phyloP scores from a whole-genome alignment of 768 basidiomycete genomes.

The Kwoniella dejecticola region DNA sequence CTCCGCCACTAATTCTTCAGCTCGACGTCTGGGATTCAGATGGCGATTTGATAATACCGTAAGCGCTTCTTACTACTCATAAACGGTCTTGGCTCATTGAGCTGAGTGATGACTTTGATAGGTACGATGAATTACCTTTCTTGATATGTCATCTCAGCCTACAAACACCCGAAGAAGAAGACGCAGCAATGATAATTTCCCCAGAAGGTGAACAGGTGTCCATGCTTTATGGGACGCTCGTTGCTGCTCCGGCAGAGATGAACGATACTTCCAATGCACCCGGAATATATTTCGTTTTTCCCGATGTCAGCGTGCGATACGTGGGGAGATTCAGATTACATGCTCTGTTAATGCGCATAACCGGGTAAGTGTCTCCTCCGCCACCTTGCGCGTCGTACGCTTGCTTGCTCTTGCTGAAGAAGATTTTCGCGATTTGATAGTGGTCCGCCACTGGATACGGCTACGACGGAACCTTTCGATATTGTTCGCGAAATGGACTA shows the following conservation, averaged over 20 bases:
- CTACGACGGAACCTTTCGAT: constrained; percentile 75
- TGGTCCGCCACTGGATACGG: constrained; percentile 69
- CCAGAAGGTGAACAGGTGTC: constrained; percentile 56
- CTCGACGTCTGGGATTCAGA: constrained; percentile 72
- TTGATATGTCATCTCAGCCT: constrained; percentile 80
- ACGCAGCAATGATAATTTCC: constrained; percentile 34
- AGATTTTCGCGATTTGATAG: constrained; percentile 43
- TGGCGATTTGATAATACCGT: constrained; percentile 77
- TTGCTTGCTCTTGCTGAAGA: no score
- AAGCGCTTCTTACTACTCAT: constrained; percentile 57
- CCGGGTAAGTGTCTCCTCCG: constrained; percentile 63
- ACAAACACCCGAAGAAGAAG: constrained; percentile 67
- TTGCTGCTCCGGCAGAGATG: constrained; percentile 76
- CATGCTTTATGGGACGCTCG: constrained; percentile 81
- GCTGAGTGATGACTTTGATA: constrained; percentile 50
- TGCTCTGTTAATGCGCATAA: constrained; percentile 71
- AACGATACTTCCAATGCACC: constrained; percentile 76
- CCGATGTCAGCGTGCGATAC: constrained; percentile 83
- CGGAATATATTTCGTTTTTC: constrained; percentile 86
- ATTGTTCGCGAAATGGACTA: constrained; percentile 74
- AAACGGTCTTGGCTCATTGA: constrained; percentile 6
- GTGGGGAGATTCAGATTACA: constrained; percentile 75
- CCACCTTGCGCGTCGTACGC: no score
- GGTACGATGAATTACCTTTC: constrained; percentile 83
- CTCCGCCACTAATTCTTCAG: constrained; percentile 80